Base-by-base conservation (phyloP, 1,139 yeast species). In the Kurtzmaniella natalensis region DNA sequence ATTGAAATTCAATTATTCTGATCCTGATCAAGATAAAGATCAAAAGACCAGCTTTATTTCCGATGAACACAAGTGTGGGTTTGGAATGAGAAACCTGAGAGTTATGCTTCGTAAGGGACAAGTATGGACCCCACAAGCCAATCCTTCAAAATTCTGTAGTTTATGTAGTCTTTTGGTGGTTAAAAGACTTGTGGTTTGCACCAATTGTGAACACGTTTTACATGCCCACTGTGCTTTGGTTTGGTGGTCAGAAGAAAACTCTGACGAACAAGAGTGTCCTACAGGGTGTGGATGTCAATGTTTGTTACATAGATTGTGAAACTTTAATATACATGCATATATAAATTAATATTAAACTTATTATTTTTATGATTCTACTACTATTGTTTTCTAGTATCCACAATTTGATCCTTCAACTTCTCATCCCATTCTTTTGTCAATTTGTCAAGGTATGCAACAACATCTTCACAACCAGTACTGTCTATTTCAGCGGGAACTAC, bases 201-300 rank as follows among this genome's bases (percentile, higher is more conserved):
- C 76, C 5, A 64, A 62, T 27, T 89, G 97, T 57, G 84, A 79
- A 42, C 96, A 89, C 57, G 64, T 85, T 1, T 51, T 83, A 44
- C 97, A 89, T 51, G 73, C 85, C 1, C 65, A 69, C 23, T 89
- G 97, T 62, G 94, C 95, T 0, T 59, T 69, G 10, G 72, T 71
- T 36, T 89, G 97, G 97, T 88, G 95, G 89, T 33, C 50, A 10
- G 34, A 37, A 4, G 60, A 58, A 11, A 61, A 55, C 0, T 68
- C 65, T 3, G 61, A 58, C n/a, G 45, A 27, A 19, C 28, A 24
- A 24, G 87, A 81, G 46, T 89, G 97, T 56, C 82, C 95, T 0
- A 76, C 87, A 39, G 97, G 96, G 0, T 89, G 97, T 60, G 96
- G 96, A 0, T 89, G 97, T 50, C 46, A 55, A 7, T 87, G 96